Conservation (phyloP, 2,329 filamentous ascomycete genomes). For the Trichoderma sp. region DNA sequence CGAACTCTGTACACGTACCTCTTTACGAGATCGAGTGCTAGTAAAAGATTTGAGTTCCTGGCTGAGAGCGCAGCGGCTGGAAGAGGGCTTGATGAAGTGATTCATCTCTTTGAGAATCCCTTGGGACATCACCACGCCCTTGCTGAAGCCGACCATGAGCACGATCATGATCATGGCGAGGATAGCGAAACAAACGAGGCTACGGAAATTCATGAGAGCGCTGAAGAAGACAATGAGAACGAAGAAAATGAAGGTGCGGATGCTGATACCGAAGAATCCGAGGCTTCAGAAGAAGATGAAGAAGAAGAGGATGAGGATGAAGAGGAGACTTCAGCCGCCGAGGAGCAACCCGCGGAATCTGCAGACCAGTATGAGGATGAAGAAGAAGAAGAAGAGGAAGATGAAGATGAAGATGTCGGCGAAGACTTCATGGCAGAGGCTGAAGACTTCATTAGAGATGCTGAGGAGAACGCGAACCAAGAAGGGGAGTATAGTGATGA, state of each 20-base stretch:
- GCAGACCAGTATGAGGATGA: conserved; percentile 18
- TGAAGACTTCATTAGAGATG: conserved; percentile 28
- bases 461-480: conserved; percentile 26
- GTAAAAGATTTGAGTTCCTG: conserved; percentile 43
- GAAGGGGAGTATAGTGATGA: conserved; percentile 9
- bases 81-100: conserved; percentile 45
- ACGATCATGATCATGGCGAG: conserved; percentile 28
- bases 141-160: conserved; percentile 2
- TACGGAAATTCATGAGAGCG: neutral
- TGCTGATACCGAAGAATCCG: neutral
- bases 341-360: conserved; percentile 24
- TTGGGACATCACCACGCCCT: conserved; percentile 1
- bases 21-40: conserved; percentile 44
- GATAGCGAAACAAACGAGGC: conserved; percentile 1
- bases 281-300: conserved; percentile 27
- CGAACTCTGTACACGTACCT: conserved; percentile 47
- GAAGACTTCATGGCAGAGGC: conserved; percentile 10
- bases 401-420: conserved; percentile 15
- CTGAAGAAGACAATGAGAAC: neutral
- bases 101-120: conserved; percentile 41
- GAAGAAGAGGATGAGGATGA: conserved; percentile 16
- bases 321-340: conserved; percentile 27
- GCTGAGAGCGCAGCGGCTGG: conserved; percentile 47
- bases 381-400: conserved; percentile 21
- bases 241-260: conserved; percentile 10